phyloP scores from a whole-genome alignment of 306 rosid species.

The Cucurbita moschata region DNA sequence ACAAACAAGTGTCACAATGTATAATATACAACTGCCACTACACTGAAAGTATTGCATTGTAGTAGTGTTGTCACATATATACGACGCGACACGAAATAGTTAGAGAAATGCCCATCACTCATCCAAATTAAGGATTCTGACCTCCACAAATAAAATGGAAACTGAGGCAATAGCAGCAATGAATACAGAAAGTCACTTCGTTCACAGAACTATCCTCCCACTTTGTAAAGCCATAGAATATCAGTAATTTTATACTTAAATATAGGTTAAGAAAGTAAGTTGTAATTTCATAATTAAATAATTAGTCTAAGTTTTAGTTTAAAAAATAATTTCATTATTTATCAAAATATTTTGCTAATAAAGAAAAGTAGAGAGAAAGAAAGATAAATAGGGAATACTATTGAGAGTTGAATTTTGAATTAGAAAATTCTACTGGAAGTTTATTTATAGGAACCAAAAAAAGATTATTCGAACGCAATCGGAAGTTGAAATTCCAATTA shows the following conservation, averaged over 20 bases:
- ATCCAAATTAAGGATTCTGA: not conserved
- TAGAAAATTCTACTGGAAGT: too few relatives aligned
- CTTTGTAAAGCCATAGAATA: not conserved
- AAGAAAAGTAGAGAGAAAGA: too few relatives aligned
- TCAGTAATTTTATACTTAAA: not conserved
- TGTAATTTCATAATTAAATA: too few relatives aligned
- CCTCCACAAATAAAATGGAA: not conserved
- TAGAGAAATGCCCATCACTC: not conserved
- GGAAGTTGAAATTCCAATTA: too few relatives aligned
- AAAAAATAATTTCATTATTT: too few relatives aligned
- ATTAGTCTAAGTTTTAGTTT: too few relatives aligned
- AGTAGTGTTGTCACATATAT: not conserved
- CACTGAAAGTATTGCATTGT: not conserved
- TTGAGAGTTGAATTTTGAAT: too few relatives aligned
- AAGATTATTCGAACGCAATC: too few relatives aligned
- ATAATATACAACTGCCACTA: not conserved
- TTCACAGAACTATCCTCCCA: not conserved
- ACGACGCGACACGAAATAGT: not conserved
- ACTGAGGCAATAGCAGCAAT: not conserved
- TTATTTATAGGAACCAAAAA: too few relatives aligned
- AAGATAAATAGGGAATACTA: too few relatives aligned
- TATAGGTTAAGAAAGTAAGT: not conserved
- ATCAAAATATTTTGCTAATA: too few relatives aligned
- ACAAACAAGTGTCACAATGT: not conserved
- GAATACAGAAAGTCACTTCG: not conserved